phyloP scores from a whole-genome alignment of 108 stramenopile species.

The Nitzschia sp. region DNA sequence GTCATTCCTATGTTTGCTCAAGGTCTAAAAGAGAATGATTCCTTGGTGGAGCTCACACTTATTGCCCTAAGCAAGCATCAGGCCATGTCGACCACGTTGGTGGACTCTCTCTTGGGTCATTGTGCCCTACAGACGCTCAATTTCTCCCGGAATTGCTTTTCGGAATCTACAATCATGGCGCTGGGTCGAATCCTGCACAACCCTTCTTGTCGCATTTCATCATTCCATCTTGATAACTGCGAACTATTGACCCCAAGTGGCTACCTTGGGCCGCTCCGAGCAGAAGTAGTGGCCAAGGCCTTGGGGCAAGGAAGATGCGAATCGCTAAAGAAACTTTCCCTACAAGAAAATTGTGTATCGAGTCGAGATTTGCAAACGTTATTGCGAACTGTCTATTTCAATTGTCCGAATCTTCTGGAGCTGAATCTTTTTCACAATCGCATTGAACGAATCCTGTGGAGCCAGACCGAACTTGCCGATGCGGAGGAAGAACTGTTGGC shows the following conservation, averaged over 20 bases:
- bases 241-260: neutral
- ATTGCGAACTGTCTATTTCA: neutral
- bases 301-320: neutral
- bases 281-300: neutral
- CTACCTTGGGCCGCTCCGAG: neutral
- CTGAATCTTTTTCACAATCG: neutral
- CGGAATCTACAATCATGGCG: neutral
- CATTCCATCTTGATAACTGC: neutral
- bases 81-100: neutral
- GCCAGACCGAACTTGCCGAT: neutral
- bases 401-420: neutral
- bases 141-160: neutral
- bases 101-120: neutral
- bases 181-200: neutral
- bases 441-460: conserved; percentile 3
- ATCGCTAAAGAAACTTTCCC: neutral
- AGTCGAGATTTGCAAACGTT: conserved; percentile 2
- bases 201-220: neutral
- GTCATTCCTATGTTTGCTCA: neutral
- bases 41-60: neutral
- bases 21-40: neutral
- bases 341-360: neutral
- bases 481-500: neutral
- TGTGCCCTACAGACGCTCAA: neutral
- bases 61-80: neutral